Conservation (phyloP, 148 eudicot species). For the Fagopyrum tataricum region DNA sequence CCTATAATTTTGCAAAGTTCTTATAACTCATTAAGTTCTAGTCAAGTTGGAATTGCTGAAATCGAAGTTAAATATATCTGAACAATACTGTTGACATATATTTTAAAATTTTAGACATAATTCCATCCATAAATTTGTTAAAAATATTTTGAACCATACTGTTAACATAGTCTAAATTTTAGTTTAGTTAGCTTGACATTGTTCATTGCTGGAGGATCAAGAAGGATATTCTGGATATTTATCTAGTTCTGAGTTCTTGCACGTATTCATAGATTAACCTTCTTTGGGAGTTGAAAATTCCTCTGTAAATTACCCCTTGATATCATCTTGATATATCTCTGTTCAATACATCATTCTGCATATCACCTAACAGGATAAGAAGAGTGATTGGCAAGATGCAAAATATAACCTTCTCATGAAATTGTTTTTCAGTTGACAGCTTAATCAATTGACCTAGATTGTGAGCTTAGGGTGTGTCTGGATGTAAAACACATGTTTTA, state of each 20-base stretch:
- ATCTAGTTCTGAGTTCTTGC: not conserved
- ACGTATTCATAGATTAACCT: not conserved
- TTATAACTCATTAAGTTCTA: not conserved
- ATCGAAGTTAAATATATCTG: not conserved
- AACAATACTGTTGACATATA: too few species aligned
- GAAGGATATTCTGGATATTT: not conserved
- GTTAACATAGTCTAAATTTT: not conserved
- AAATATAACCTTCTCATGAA: too few species aligned
- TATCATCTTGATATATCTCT: not conserved
- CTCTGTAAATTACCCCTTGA: not conserved
- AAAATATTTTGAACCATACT: not conserved
- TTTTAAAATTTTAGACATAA: not conserved
- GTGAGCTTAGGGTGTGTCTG: not conserved
- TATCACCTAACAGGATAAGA: not conserved
- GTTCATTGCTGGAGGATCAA: not conserved
- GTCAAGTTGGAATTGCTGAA: not conserved
- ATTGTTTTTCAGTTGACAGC: not conserved
- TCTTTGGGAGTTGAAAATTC: not conserved
- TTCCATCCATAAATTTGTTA: not conserved
- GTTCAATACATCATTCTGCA: not conserved
- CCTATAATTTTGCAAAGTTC: not conserved
- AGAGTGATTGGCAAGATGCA: not conserved
- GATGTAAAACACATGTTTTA: too few species aligned
- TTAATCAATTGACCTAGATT: not conserved
- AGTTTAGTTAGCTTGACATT: not conserved